Evolutionary conservation across 1,284 basidiomycete species (phyloP), one percentile per base, ranked within the genome.

Genomic region (Naganishia cerealis): DNA sequence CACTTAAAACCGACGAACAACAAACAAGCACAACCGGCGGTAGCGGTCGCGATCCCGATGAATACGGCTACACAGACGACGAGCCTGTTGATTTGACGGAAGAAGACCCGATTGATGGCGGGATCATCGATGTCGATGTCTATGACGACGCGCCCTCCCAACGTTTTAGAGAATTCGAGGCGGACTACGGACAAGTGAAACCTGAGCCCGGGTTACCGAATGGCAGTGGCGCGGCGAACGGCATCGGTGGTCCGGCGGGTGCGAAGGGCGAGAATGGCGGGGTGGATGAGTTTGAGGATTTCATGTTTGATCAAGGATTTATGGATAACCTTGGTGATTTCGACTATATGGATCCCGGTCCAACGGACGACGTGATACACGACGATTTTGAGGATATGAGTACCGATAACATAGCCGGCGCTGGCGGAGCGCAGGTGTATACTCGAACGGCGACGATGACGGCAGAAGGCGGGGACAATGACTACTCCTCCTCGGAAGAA

Each of bases 261-360:
- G 21, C 6, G 29, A 6, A 50, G 21, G 24, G 21, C 9, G 15
- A 50, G 21, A 6, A 52, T 15, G 43, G 18, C 13, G 58, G 29
- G 15, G 61, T 26, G 38, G 61, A 63, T 39, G 61, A 63, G 39
- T 63, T 63, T 63, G 61, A 63, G 18, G 61, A 63, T 54, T 38
- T 63, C 38, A 40, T 39, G 61, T 63, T 63, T 43, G 61, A 63
- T 63, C 61, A 54, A 50, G 53, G 61, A n/a, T 63, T 63, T 42
- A 63, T 63, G 61, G 61, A 63, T 24, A 54, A 63, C 54, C 48
- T 63, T 26, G 38, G 54, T 39, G 61, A 43, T 26, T 54, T 63
- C 18, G 61, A 63, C 26, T 63, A 54, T 21, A 36, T 54, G 9
- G 61, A 63, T 63, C 61, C 50, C 9, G 61, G 61, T n/a, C 12